Conservation (phyloP, 1,139 yeast genomes). For the Debaryomycetaceae sp. region DNA sequence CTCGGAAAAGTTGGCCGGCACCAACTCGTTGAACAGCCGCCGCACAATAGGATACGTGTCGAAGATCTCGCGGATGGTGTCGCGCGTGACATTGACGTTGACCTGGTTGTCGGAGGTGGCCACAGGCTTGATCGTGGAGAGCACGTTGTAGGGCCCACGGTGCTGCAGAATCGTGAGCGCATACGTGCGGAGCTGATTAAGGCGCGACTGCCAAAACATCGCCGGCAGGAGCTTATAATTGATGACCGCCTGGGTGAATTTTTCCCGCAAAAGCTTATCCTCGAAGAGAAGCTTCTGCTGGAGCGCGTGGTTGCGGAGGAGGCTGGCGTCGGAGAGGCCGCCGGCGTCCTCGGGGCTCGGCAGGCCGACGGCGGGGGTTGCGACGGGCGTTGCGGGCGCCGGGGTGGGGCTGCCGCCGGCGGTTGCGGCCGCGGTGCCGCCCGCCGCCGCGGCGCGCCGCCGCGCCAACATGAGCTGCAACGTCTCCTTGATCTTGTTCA, state of each 20-base stretch:
- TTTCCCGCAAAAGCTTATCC: constrained; percentile 64
- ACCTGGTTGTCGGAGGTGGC: constrained; percentile 88
- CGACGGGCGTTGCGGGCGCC: constrained; percentile 18
- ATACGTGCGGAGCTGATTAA: constrained; percentile 76
- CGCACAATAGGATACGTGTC: constrained; percentile 92
- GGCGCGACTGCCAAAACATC: constrained; percentile 85
- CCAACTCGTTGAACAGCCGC: constrained; percentile 83
- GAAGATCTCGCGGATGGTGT: constrained; percentile 83
- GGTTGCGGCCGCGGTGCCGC: constrained; percentile 1
- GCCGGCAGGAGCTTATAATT: constrained; percentile 69
- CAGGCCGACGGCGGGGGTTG: neutral
- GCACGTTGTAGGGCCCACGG: constrained; percentile 88
- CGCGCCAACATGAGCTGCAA: constrained; percentile 71
- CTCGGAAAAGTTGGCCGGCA: constrained; percentile 74
- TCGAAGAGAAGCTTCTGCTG: constrained; percentile 76
- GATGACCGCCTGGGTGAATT: constrained; percentile 87
- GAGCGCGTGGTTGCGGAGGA: constrained; percentile 65
- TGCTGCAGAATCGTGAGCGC: constrained; percentile 83
- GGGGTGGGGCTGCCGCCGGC: constrained; percentile 8
- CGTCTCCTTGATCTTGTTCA: constrained; percentile 69
- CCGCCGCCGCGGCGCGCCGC: constrained; percentile 39
- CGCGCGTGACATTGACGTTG: constrained; percentile 86
- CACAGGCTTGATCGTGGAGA: constrained; percentile 89
- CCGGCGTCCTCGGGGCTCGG: constrained; percentile 20
- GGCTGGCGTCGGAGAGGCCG: constrained; percentile 33